Evolutionary conservation across 192 early-diverging fungal genomes (phyloP).

Genomic region (Kickxella alabastrina): DNA sequence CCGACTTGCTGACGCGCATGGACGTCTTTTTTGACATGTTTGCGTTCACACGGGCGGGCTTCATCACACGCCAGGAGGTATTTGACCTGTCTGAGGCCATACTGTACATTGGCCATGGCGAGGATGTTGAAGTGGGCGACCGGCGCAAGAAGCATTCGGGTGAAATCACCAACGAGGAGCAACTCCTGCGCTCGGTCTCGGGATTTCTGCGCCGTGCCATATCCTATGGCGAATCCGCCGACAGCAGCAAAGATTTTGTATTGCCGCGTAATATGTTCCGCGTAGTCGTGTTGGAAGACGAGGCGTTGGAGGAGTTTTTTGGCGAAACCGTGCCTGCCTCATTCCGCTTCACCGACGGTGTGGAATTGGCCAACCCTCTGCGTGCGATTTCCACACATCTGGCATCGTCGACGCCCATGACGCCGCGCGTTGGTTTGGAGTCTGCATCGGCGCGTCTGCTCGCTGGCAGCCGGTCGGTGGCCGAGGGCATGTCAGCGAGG

Average conservation of each 20-base stretch:
- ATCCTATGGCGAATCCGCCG: constrained; percentile 8
- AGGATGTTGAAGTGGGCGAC: constrained; percentile 24
- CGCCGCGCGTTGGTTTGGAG: constrained; percentile 13
- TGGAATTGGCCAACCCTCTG: constrained; percentile 46
- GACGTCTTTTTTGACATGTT: constrained; percentile 82
- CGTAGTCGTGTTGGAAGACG: constrained; percentile 84
- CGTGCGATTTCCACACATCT: constrained; percentile 38
- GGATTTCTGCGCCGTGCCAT: constrained; percentile 30
- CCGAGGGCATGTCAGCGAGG: constrained; percentile 40
- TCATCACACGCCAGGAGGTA: constrained; percentile 71
- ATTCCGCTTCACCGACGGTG: constrained; percentile 48
- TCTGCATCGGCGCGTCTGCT: constrained; percentile 24
- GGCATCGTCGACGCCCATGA: constrained; percentile 26
- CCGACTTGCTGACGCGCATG: constrained; percentile 74
- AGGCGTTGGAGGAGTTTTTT: constrained; percentile 81
- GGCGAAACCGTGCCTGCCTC: constrained; percentile 49
- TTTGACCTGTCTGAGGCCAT: constrained; percentile 82
- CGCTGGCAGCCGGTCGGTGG: constrained; percentile 26
- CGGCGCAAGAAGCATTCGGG: background rate
- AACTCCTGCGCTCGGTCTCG: constrained; percentile 41
- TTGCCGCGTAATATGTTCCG: constrained; percentile 56
- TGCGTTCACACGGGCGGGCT: constrained; percentile 61
- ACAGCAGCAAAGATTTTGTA: constrained; percentile 16
- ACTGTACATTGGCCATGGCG: constrained; percentile 62
- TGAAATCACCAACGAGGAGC: constrained; percentile 46